Conservation (phyloP, 2,329 filamentous ascomycete species). For the Aspergillus persii region DNA sequence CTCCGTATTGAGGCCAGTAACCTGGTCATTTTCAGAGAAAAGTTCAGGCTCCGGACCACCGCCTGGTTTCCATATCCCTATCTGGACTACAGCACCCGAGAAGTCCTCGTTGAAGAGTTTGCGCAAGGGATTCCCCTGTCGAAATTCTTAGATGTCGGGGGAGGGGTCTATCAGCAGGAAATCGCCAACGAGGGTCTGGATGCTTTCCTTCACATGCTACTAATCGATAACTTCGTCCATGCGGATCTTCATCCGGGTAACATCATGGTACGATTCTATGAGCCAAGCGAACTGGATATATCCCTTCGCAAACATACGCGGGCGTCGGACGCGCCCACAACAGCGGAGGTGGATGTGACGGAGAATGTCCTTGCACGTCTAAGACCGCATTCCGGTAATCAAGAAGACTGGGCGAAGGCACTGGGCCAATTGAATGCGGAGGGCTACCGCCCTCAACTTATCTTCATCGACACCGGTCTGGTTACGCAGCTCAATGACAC, state of each 20-base stretch:
- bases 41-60: constrained; percentile 84
- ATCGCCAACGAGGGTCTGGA: constrained; percentile 94
- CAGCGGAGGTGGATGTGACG: constrained; percentile 70
- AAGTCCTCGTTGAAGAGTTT: constrained; percentile 92
- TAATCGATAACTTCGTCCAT: constrained; percentile 97
- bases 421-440: constrained; percentile 76
- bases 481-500: constrained; percentile 87
- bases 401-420: constrained; percentile 69
- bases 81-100: constrained; percentile 83
- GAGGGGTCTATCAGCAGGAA: constrained; percentile 87
- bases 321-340: constrained; percentile 42
- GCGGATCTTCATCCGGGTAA: constrained; percentile 96
- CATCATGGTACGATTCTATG: constrained; percentile 99
- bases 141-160: constrained; percentile 86
- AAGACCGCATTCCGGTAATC: constrained; percentile 68
- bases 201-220: constrained; percentile 91
- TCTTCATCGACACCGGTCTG: constrained; percentile 95
- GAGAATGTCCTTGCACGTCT: constrained; percentile 81
- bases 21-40: constrained; percentile 76
- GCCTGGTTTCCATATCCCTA: constrained; percentile 98
- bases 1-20: constrained; percentile 93
- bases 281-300: constrained; percentile 70
- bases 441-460: constrained; percentile 87
- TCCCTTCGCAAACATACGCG: constrained; percentile 48
- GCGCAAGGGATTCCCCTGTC: constrained; percentile 90